Evolutionary conservation across 176 grass and related monocot genomes (phyloP).

Genomic region (Luzula sylvatica): DNA sequence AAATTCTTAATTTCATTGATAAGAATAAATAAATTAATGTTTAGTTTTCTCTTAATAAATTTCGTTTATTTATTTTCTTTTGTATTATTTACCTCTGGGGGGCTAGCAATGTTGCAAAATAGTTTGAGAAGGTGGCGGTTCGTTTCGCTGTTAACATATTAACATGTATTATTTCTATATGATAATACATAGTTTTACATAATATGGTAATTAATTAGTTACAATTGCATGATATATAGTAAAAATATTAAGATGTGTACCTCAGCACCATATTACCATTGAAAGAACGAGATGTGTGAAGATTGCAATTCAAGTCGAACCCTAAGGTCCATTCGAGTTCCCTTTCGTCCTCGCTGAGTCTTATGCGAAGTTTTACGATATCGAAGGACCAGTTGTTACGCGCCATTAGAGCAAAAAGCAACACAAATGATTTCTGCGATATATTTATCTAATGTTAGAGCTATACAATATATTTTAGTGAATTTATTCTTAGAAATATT

Average conservation of each 20-base stretch:
- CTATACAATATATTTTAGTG: neutral
- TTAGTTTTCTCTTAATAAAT: neutral
- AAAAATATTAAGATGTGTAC: slow-evolving; percentile 17
- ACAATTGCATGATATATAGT: neutral
- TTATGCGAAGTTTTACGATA: slow-evolving; percentile 53
- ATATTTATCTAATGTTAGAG: neutral
- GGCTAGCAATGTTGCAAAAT: neutral
- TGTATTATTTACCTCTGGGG: slow-evolving; percentile 15
- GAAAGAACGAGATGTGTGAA: slow-evolving; percentile 43
- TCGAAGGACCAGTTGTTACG: no score
- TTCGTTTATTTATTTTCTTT: neutral
- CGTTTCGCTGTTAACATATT: slow-evolving; percentile 20
- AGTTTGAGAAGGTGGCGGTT: neutral
- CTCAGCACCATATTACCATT: slow-evolving; percentile 41
- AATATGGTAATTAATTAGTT: neutral
- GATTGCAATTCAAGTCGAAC: slow-evolving; percentile 38
- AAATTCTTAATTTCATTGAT: neutral
- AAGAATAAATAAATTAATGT: neutral
- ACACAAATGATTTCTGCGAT: slow-evolving; percentile 29
- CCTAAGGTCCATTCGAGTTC: slow-evolving; percentile 48
- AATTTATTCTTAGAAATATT: neutral
- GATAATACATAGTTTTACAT: neutral
- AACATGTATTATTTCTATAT: neutral
- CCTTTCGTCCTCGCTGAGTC: slow-evolving; percentile 32
- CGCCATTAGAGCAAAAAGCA: slow-evolving; percentile 36